Base-by-base conservation (phyloP, 257 asterid genomes). In the Nemophila menziesii region DNA sequence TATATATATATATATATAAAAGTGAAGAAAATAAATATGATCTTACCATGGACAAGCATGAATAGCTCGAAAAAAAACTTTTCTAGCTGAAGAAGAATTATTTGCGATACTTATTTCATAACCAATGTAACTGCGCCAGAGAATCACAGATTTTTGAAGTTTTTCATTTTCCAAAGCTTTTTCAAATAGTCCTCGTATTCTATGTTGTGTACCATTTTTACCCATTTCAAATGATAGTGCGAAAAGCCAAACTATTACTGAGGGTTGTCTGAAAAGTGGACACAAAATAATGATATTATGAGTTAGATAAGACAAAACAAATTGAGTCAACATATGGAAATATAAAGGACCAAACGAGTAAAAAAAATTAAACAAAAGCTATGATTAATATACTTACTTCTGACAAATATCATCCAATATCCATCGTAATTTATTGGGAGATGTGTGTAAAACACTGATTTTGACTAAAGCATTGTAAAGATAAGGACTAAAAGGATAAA, bases 41-140 rank as follows among this genome's bases (percentile, higher is more conserved):
- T 29, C 68, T 44, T 73, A 89, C 98, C 98, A 90, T 29, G 98
- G 98, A 42, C 98, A 90, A 43, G 98, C 94, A 36, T 90, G 96
- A 49, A 81, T 75, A 2, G 96, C 98, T 19, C 94, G 93, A 44
- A 90, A 90, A 67, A 74, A 85, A 33, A 74, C 87, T 67, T 85
- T 77, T 71, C 85, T 78, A 45, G 96, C 85, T 46, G 93, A 82
- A 64, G 81, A 43, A 7, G 57, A 26, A 49, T 85, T 68, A 71
- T 75, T 45, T 5, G 80, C 56, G 29, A 74, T 43, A 27, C 57
- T 63, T 51, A 61, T 72, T 73, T 90, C 96, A 22, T 71, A 90
- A 48, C 77, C 82, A 33, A 90, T 63, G 69, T 77, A 90, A 49
- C 67, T 68, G 11, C 94, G 90, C 98, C 98, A 90, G 15, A 90